A percentile compares a stretch with the other conserved stretches of the same genome.
phyloP scores from a whole-genome alignment of 331 rosid genomes.

The Saraca asoca region DNA sequence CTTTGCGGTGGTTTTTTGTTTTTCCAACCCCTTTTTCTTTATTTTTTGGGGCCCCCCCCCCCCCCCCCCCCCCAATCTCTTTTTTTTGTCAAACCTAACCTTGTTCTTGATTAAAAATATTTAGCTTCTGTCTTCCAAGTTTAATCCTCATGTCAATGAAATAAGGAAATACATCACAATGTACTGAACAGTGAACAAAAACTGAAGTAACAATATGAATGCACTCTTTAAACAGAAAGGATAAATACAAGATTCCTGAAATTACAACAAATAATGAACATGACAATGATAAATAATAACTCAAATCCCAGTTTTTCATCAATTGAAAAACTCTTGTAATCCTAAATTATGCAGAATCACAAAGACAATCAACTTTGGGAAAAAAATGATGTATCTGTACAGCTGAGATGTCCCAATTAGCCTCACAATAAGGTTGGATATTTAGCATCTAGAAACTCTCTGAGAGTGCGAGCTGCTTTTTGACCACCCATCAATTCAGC shows the following conservation, averaged over 20 bases:
- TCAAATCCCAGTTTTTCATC: conserved; percentile 14
- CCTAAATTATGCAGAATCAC: conserved; percentile 22
- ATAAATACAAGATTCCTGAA: conserved; percentile 21
- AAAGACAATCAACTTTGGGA: conserved; percentile 11
- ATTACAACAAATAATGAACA: conserved; percentile 22
- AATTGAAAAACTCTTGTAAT: conserved; percentile 16
- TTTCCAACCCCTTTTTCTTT: no score
- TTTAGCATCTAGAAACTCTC: conserved; percentile 95
- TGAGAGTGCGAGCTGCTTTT: conserved; percentile 86
- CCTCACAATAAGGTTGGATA: conserved; percentile 81
- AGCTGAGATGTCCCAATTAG: conserved; percentile 21
- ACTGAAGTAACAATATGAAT: conserved; percentile 15
- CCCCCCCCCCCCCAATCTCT: no score
- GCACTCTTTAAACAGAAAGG: not conserved
- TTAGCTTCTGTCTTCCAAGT: no score
- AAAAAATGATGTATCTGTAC: conserved; percentile 16
- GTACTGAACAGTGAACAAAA: not conserved
- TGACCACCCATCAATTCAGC: conserved; percentile 86
- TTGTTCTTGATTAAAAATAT: no score
- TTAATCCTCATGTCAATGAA: no score
- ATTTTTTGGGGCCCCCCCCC: no score
- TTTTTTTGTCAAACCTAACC: no score
- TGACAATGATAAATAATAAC: conserved; percentile 5
- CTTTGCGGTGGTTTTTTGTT: no score
- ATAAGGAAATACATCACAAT: not conserved